Conservation (phyloP, 2,329 filamentous ascomycete species). For the Epichloe gansuensis region DNA sequence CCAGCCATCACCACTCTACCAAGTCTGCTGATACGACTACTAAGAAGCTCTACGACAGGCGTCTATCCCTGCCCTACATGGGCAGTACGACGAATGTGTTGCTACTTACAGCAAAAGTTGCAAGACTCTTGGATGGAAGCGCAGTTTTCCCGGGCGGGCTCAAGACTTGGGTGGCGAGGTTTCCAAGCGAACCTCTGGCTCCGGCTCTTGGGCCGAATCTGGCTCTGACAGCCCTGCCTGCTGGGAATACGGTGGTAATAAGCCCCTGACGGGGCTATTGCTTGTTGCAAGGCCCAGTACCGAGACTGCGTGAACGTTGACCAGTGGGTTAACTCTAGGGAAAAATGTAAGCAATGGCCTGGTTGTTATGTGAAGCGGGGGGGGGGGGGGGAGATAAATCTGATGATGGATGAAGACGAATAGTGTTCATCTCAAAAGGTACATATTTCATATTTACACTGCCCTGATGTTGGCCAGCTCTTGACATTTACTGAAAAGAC, state of each 20-base stretch:
- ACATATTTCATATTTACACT: not conserved
- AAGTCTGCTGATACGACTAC: conserved; percentile 7
- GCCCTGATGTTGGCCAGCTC: not conserved
- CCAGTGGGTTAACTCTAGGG: conserved; percentile 20
- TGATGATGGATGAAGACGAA: not conserved
- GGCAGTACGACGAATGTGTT: conserved; percentile 36
- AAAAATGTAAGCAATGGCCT: conserved; percentile 28
- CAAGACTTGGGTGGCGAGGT: conserved; percentile 13
- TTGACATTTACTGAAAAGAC: not conserved
- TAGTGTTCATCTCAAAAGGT: not conserved
- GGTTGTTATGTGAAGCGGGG: conserved; percentile 9
- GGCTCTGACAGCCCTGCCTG: conserved; percentile 8
- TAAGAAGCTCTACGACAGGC: not conserved
- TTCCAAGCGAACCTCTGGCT: conserved; percentile 9
- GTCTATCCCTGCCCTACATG: not conserved
- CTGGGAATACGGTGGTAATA: conserved; percentile 19
- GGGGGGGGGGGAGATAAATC: too few relatives aligned
- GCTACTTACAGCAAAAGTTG: conserved; percentile 37
- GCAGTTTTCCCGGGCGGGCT: conserved; percentile 14
- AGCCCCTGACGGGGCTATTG: conserved; percentile 16
- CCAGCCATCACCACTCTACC: conserved; percentile 7
- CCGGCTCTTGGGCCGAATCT: not conserved
- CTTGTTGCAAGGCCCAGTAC: conserved; percentile 37
- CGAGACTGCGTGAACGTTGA: conserved; percentile 34
- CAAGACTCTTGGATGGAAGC: conserved; percentile 19